Conservation (phyloP, 805 yeast genomes). For the Myxozyma kluyveri region DNA sequence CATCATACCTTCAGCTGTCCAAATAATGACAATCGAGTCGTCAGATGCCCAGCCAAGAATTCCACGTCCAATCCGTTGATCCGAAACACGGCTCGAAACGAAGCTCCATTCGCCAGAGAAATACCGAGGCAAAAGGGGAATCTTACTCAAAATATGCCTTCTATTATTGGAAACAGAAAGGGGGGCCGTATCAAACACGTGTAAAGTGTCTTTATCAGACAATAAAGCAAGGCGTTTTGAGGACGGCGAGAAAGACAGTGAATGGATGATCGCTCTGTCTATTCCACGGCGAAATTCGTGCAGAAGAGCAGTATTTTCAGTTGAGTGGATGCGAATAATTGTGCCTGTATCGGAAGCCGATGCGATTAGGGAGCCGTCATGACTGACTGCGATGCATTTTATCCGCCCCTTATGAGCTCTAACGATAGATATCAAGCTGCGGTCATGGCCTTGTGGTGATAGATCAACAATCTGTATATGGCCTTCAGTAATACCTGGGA, state of each 20-base stretch:
- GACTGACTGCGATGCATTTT: constrained; percentile 60
- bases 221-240: constrained; percentile 77
- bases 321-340: constrained; percentile 68
- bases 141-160: constrained; percentile 60
- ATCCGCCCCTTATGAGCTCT: constrained; percentile 73
- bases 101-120: constrained; percentile 87
- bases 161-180: constrained; percentile 40
- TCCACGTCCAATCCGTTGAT: constrained; percentile 42
- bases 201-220: constrained; percentile 86
- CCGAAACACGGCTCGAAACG: constrained; percentile 60
- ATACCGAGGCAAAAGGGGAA: constrained; percentile 70
- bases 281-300: constrained; percentile 87
- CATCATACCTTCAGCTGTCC: constrained; percentile 76
- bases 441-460: constrained; percentile 60
- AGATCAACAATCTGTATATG: constrained; percentile 79
- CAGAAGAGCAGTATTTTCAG: constrained; percentile 63
- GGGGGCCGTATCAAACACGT: constrained; percentile 62
- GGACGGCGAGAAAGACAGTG: constrained; percentile 78
- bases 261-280: constrained; percentile 76
- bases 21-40: constrained; percentile 66
- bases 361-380: constrained; percentile 67
- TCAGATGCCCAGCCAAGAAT: constrained; percentile 75
- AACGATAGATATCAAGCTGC: constrained; percentile 63
- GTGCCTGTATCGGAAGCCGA: constrained; percentile 84
- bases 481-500: constrained; percentile 73